Conservation (phyloP, 2,329 filamentous ascomycete species). For the Grosmannia huntii region DNA sequence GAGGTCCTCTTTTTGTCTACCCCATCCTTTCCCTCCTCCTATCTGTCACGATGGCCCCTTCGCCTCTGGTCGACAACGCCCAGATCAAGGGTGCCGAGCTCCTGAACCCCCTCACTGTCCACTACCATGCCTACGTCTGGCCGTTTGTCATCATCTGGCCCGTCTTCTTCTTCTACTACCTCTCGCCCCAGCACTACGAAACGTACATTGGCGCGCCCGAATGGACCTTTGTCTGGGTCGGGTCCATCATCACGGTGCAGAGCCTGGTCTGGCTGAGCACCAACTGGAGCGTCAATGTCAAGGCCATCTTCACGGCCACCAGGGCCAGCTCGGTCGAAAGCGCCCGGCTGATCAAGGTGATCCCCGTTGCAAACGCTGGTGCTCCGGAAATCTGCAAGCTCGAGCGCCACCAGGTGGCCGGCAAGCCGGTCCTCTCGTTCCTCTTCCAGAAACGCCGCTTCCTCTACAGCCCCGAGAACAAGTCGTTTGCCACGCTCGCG, state of each 20-base stretch:
- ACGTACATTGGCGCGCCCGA: constrained; percentile 86
- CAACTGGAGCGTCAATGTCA: constrained; percentile 89
- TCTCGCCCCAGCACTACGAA: constrained; percentile 72
- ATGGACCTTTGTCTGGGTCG: constrained; percentile 96
- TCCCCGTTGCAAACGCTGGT: constrained; percentile 81
- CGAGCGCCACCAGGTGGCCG: constrained; percentile 60
- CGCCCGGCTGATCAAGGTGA: constrained; percentile 81
- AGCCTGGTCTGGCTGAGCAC: constrained; percentile 88
- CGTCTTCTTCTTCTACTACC: constrained; percentile 76
- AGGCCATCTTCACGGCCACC: constrained; percentile 67
- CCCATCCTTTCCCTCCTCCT: neutral
- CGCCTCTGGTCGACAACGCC: constrained; percentile 73
- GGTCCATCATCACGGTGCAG: constrained; percentile 76
- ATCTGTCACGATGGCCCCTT: neutral
- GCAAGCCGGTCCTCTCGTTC: constrained; percentile 71
- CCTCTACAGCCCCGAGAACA: constrained; percentile 59
- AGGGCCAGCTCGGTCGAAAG: constrained; percentile 56
- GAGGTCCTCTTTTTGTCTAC: no score
- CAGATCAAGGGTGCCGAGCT: constrained; percentile 83
- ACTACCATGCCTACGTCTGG: constrained; percentile 83
- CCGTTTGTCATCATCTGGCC: constrained; percentile 90
- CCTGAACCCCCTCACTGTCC: constrained; percentile 70
- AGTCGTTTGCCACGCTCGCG: constrained; percentile 67
- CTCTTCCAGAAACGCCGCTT: constrained; percentile 97
- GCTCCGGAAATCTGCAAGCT: constrained; percentile 77